phyloP scores from a whole-genome alignment of 306 rosid genomes.

The Oemleria cerasiformis region DNA sequence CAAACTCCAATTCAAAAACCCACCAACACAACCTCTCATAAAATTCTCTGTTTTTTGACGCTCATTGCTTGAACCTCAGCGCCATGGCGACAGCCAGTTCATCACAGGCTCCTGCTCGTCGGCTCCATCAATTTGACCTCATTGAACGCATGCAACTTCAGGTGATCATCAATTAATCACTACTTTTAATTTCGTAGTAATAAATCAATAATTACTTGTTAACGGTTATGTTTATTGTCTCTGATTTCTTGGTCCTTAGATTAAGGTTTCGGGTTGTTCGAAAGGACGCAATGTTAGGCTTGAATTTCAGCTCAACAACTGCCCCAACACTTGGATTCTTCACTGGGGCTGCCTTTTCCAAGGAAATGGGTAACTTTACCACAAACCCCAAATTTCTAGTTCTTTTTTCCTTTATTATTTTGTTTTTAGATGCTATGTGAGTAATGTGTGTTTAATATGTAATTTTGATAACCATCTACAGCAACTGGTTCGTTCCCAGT shows the following conservation, averaged over 20 bases:
- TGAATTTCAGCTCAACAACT: slow-evolving; percentile 32
- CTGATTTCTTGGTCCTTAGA: slow-evolving; percentile 11
- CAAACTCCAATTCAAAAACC: background rate
- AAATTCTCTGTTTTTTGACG: background rate
- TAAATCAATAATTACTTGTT: background rate
- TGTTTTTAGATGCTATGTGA: background rate
- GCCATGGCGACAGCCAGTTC: slow-evolving; percentile 26
- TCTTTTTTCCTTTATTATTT: background rate
- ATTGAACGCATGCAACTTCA: slow-evolving; percentile 26
- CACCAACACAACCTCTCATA: background rate
- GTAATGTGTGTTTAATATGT: background rate
- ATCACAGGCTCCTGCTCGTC: slow-evolving; percentile 11
- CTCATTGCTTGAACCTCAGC: background rate
- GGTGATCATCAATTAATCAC: slow-evolving; percentile 10
- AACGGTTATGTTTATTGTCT: background rate
- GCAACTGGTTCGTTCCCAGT: slow-evolving; percentile 30
- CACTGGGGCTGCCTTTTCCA: slow-evolving; percentile 34
- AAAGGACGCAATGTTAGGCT: slow-evolving; percentile 19
- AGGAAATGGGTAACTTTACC: slow-evolving; percentile 19
- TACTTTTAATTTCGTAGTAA: background rate
- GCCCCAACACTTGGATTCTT: slow-evolving; percentile 29
- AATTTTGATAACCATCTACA: slow-evolving; percentile 1
- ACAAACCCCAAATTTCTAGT: background rate
- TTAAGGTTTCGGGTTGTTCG: slow-evolving; percentile 28
- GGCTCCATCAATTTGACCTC: slow-evolving; percentile 27